A percentile compares a stretch with the other conserved stretches of the same genome.
These are phyloP conservation scores for Cladorrhinum sp. DNA, from an alignment of 2,329 filamentous ascomycete species.

Conservation along the genomic window DNA sequence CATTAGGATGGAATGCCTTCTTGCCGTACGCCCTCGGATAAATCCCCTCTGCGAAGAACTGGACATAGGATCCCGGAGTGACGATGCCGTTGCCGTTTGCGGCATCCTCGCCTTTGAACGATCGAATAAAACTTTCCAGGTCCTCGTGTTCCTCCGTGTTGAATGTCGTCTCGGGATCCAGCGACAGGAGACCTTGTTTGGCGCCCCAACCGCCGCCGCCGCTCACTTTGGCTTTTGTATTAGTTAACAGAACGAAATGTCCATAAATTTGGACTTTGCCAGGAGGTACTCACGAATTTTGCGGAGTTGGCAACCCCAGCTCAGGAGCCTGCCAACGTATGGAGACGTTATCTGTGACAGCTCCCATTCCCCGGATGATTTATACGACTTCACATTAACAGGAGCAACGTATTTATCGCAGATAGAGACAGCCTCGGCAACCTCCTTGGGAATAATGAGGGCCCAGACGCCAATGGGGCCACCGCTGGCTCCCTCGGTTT, in stretches of 20 bases:
- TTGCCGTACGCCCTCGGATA: background rate
- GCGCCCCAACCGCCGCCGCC: slow-evolving; percentile 82
- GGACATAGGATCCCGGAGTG: slow-evolving; percentile 60
- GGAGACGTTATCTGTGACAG: slow-evolving; percentile 28
- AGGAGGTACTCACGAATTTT: slow-evolving; percentile 45
- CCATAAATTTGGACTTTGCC: background rate
- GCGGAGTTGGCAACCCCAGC: slow-evolving; percentile 45
- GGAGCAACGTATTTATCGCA: slow-evolving; percentile 20
- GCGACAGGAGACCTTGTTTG: slow-evolving; percentile 73
- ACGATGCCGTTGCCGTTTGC: slow-evolving; percentile 57
- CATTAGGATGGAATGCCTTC: background rate
- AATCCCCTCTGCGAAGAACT: slow-evolving; percentile 55
- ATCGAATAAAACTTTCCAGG: slow-evolving; percentile 52
- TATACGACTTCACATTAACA: slow-evolving; percentile 23
- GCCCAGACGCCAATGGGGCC: slow-evolving; percentile 67
- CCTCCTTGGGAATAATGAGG: slow-evolving; percentile 53
- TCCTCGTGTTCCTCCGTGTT: slow-evolving; percentile 47
- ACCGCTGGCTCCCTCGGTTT: background rate
- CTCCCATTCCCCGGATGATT: slow-evolving; percentile 27
- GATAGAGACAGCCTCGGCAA: slow-evolving; percentile 9
- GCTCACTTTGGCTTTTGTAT: slow-evolving; percentile 52
- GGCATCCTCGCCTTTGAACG: slow-evolving; percentile 39
- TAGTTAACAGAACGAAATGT: background rate
- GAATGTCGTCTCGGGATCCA: slow-evolving; percentile 66
- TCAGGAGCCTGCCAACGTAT: slow-evolving; percentile 33